Conservation (phyloP, 805 yeast genomes). For the Saccharomycopsis fodiens region DNA sequence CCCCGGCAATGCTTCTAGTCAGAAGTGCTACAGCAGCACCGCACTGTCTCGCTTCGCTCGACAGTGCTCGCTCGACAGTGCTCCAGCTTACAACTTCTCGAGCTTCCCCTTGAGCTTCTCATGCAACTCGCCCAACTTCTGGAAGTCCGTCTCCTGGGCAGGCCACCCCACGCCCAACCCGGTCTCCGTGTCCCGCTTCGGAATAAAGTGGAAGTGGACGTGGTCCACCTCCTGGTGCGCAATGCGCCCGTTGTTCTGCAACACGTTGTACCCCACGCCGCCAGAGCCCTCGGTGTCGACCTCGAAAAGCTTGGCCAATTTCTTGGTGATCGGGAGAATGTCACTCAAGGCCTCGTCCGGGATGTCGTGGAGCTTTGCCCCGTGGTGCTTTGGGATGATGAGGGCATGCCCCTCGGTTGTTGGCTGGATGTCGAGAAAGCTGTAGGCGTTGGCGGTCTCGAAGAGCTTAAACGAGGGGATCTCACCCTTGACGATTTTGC, state of each 20-base stretch:
- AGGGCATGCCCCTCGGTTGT: constrained; percentile 83
- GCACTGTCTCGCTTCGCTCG: too few relatives aligned
- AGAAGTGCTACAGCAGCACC: too few relatives aligned
- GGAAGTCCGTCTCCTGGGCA: constrained; percentile 71
- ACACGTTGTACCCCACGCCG: constrained; percentile 74
- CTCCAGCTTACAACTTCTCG: constrained; percentile 23
- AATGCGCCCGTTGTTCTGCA: constrained; percentile 90
- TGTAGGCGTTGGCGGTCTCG: constrained; percentile 74
- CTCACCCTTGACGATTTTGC: constrained; percentile 92
- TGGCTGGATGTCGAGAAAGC: constrained; percentile 92
- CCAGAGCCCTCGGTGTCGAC: constrained; percentile 53
- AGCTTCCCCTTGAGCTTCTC: constrained; percentile 45
- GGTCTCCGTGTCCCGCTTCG: constrained; percentile 63
- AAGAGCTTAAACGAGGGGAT: constrained; percentile 87
- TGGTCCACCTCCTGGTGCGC: constrained; percentile 96
- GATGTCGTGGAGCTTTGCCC: constrained; percentile 83
- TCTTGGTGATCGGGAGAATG: constrained; percentile 81
- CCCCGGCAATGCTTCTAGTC: too few relatives aligned
- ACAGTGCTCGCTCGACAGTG: not conserved
- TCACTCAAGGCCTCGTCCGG: constrained; percentile 90
- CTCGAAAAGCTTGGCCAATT: constrained; percentile 65
- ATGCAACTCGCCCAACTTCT: constrained; percentile 59
- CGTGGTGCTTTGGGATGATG: constrained; percentile 89
- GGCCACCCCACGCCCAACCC: constrained; percentile 96
- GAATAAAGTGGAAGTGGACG: constrained; percentile 95